Conservation (phyloP, 164 flowering plant genomes). For the Vitis vinifera region DNA sequence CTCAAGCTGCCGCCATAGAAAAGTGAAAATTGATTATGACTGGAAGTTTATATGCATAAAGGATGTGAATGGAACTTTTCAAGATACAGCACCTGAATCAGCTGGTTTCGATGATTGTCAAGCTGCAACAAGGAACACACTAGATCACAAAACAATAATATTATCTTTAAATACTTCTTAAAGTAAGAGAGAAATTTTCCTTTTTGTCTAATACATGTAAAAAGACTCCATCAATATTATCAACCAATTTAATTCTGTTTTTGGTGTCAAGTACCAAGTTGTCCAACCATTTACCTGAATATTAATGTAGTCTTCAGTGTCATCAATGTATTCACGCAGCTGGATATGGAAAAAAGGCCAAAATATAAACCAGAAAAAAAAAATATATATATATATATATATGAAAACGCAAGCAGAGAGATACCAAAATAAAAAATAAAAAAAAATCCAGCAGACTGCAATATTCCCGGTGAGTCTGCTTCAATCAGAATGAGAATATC, state of each 20-base stretch:
- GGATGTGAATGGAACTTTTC: neutral
- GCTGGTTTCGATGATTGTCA: slow-evolving; percentile 77
- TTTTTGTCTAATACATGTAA: too few relatives aligned
- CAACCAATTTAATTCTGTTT: neutral
- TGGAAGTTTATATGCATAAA: too few relatives aligned
- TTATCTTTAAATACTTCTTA: neutral
- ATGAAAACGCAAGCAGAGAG: too few relatives aligned
- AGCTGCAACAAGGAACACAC: slow-evolving; percentile 43
- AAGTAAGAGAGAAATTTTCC: neutral
- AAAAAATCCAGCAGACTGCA: too few relatives aligned
- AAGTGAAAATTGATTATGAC: neutral
- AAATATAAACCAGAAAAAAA: neutral
- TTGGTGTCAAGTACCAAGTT: neutral
- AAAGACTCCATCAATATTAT: neutral
- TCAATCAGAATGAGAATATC: too few relatives aligned
- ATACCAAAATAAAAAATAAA: too few relatives aligned
- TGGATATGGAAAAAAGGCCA: slow-evolving; percentile 22
- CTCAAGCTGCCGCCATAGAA: slow-evolving; percentile 61
- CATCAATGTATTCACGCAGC: slow-evolving; percentile 96
- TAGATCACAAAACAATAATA: neutral
- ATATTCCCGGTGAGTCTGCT: too few relatives aligned
- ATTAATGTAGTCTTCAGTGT: slow-evolving; percentile 96
- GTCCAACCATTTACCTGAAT: slow-evolving; percentile 62
- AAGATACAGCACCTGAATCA: slow-evolving; percentile 58
- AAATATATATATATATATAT: too few relatives aligned